Evolutionary conservation across 1,284 basidiomycete genomes (phyloP).

Genomic region (Xerocomus amazonicus): DNA sequence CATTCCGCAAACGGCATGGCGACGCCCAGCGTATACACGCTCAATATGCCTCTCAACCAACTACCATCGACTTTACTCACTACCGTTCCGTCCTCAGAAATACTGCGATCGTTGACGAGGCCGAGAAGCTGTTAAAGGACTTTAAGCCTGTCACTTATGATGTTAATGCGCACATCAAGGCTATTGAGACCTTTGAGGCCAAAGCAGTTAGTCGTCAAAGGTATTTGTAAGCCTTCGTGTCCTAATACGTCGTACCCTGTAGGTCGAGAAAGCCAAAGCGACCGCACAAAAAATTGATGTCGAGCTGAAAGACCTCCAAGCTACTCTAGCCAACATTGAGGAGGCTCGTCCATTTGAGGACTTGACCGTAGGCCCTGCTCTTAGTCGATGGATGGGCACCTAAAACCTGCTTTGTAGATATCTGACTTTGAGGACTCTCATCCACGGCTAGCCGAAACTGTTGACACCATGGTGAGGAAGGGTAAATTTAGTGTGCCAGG

Average conservation of each 20-base stretch:
- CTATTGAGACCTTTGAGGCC: constrained; percentile 94
- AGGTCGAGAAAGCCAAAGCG: constrained; percentile 91
- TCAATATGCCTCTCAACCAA: constrained; percentile 69
- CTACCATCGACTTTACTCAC: constrained; percentile 84
- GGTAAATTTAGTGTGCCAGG: constrained; percentile 98
- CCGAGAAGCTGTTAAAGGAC: constrained; percentile 83
- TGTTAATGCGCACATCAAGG: constrained; percentile 86
- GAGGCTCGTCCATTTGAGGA: constrained; percentile 97
- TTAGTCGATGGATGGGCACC: background rate
- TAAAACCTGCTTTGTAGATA: constrained; percentile 44
- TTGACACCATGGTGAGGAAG: constrained; percentile 98
- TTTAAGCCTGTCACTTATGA: constrained; percentile 99
- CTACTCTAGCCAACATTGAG: constrained; percentile 96
- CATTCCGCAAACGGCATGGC: constrained; percentile 94
- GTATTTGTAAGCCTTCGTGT: background rate
- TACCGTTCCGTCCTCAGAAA: constrained; percentile 94
- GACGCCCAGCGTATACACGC: constrained; percentile 81
- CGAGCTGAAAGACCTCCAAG: constrained; percentile 90
- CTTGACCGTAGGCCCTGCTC: constrained; percentile 67
- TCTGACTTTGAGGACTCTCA: constrained; percentile 91
- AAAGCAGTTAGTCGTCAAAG: constrained; percentile 76
- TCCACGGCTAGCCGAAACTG: constrained; percentile 88
- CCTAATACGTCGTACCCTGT: constrained; percentile 10
- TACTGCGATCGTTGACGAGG: constrained; percentile 87
- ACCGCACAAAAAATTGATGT: constrained; percentile 89